Percentiles rank a stretch among this genome's conserved stretches.
These are phyloP conservation scores for Alternaria sp. DNA, from an alignment of 2,329 filamentous ascomycete genomes.

Conservation along the genomic window DNA sequence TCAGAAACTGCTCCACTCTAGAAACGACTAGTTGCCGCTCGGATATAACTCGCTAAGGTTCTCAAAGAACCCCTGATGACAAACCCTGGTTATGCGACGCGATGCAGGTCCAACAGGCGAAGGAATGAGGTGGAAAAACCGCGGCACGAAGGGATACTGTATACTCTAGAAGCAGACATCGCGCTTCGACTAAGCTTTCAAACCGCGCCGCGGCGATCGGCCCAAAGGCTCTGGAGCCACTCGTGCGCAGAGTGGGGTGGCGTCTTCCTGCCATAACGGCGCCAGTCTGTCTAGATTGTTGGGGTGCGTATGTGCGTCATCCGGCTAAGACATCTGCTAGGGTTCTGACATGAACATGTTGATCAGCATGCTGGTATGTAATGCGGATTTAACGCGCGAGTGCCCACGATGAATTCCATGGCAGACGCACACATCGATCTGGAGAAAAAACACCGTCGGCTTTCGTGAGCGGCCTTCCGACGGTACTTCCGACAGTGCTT, in stretches of 20 bases:
- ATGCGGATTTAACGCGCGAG: neutral
- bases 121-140: neutral
- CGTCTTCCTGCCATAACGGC: slow-evolving; percentile 2
- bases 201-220: neutral
- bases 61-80: slow-evolving; percentile 8
- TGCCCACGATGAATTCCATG: neutral
- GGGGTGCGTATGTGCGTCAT: slow-evolving; percentile 11
- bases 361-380: neutral
- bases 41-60: slow-evolving; percentile 18
- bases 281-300: neutral
- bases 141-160: neutral
- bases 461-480: neutral
- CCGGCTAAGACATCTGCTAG: slow-evolving; percentile 1
- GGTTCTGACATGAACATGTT: neutral
- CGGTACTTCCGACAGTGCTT: neutral
- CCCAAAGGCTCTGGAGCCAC: neutral
- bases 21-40: slow-evolving; percentile 5
- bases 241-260: slow-evolving; percentile 8
- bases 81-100: slow-evolving; percentile 1
- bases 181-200: neutral
- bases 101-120: neutral
- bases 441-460: neutral
- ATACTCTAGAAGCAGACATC: neutral
- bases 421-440: neutral
- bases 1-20: slow-evolving; percentile 4